phyloP scores from a whole-genome alignment of 192 early-diverging fungal genomes.

The Gorgonomyces haynaldii region DNA sequence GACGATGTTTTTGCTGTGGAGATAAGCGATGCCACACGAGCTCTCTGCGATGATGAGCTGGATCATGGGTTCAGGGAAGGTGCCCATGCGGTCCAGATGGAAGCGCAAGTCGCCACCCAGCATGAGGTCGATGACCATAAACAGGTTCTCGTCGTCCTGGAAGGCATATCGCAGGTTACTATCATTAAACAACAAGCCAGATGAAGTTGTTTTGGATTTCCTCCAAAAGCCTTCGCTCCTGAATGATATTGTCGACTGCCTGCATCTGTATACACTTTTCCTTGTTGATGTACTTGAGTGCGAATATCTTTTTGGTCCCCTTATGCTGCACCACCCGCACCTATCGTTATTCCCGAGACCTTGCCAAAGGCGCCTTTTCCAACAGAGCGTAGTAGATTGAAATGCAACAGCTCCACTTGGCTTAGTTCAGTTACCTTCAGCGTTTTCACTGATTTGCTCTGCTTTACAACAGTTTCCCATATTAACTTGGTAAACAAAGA shows the following conservation, averaged over 20 bases:
- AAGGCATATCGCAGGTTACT: slow-evolving; percentile 86
- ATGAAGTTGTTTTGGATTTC: slow-evolving; percentile 74
- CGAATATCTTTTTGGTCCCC: slow-evolving; percentile 61
- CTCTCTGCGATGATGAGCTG: slow-evolving; percentile 84
- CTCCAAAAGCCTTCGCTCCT: slow-evolving; percentile 79
- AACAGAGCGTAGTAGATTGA: slow-evolving; percentile 77
- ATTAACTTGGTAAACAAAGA: neutral
- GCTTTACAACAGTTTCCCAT: slow-evolving; percentile 43
- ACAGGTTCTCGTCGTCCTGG: slow-evolving; percentile 88
- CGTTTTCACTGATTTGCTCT: slow-evolving; percentile 57
- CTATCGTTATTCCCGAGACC: slow-evolving; percentile 37
- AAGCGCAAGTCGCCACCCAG: slow-evolving; percentile 88
- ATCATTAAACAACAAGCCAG: slow-evolving; percentile 16
- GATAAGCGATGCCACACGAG: slow-evolving; percentile 63
- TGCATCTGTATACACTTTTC: slow-evolving; percentile 76
- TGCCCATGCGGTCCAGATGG: slow-evolving; percentile 63
- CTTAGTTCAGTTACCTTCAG: slow-evolving; percentile 49
- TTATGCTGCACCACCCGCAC: slow-evolving; percentile 90
- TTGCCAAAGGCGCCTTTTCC: slow-evolving; percentile 97
- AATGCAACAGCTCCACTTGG: slow-evolving; percentile 74
- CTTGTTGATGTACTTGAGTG: slow-evolving; percentile 98
- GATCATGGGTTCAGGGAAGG: slow-evolving; percentile 63
- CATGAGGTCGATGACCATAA: slow-evolving; percentile 92
- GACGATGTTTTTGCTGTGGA: slow-evolving; percentile 72
- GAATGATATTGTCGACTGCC: slow-evolving; percentile 80